Conservation (phyloP, 2,329 filamentous ascomycete species). For the Aureobasidium subglaciale region DNA sequence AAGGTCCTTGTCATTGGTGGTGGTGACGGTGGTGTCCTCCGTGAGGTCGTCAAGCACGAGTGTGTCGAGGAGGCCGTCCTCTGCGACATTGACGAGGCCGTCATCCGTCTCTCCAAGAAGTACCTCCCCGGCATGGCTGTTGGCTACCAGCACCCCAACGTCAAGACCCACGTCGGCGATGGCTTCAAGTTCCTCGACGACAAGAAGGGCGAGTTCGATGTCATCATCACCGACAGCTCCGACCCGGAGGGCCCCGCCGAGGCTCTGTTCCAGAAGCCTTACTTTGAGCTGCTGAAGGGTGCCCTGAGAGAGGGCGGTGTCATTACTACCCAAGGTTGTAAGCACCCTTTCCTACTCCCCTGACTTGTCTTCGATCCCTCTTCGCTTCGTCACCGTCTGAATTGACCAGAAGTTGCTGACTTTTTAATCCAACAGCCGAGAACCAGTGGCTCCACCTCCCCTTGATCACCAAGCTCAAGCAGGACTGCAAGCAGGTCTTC, state of each 20-base stretch:
- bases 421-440: conserved; percentile 63
- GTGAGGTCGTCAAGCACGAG: conserved; percentile 98
- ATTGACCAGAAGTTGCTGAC: conserved; percentile 8
- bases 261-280: conserved; percentile 95
- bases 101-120: conserved; percentile 97
- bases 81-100: conserved; percentile 98
- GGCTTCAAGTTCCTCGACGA: conserved; percentile 98
- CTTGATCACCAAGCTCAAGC: conserved; percentile 91
- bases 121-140: conserved; percentile 91
- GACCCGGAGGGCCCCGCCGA: conserved; percentile 96
- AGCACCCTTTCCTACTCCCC: conserved; percentile 56
- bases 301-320: conserved; percentile 93
- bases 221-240: conserved; percentile 98
- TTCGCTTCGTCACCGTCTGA: neutral
- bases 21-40: conserved; percentile 93
- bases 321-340: conserved; percentile 99
- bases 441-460: conserved; percentile 98
- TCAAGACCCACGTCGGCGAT: conserved; percentile 87
- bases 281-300: conserved; percentile 88
- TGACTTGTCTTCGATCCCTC: conserved; percentile 17
- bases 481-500: conserved; percentile 95
- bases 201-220: conserved; percentile 95
- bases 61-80: conserved; percentile 91
- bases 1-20: conserved; percentile 97
- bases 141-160: conserved; percentile 85